phyloP scores from a whole-genome alignment of 805 yeast genomes.

The Myxozyma lipomycoides region DNA sequence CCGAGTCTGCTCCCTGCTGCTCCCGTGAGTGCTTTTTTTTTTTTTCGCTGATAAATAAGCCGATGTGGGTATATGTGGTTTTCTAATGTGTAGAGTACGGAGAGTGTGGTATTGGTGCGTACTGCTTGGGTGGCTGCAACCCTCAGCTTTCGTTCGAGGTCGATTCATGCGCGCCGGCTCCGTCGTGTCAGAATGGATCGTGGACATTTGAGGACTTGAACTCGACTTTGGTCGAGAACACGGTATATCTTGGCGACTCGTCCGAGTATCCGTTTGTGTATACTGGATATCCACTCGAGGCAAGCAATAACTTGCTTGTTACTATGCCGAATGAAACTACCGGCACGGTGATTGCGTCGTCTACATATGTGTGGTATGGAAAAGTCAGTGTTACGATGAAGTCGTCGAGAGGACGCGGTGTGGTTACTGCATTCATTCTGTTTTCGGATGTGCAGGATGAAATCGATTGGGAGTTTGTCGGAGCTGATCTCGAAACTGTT shows the following conservation, averaged over 20 bases:
- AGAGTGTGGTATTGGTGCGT: slow-evolving; percentile 68
- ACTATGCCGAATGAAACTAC: slow-evolving; percentile 74
- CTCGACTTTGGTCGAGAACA: slow-evolving; percentile 35
- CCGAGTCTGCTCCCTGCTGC: slow-evolving; percentile 80
- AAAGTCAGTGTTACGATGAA: slow-evolving; percentile 64
- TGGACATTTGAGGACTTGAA: slow-evolving; percentile 35
- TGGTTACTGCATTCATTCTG: slow-evolving; percentile 74
- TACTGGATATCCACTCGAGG: slow-evolving; percentile 48
- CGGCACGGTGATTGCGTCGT: slow-evolving; percentile 78
- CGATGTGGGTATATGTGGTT: background rate
- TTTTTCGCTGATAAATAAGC: background rate
- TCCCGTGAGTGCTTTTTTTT: slow-evolving; percentile 40
- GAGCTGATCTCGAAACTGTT: slow-evolving; percentile 59
- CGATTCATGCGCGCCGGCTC: slow-evolving; percentile 81
- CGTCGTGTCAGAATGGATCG: slow-evolving; percentile 53
- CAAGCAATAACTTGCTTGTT: slow-evolving; percentile 55
- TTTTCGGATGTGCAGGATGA: slow-evolving; percentile 87
- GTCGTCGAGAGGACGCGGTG: slow-evolving; percentile 75
- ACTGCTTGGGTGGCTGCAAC: slow-evolving; percentile 87
- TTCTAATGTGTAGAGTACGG: slow-evolving; percentile 49
- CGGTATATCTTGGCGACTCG: slow-evolving; percentile 66
- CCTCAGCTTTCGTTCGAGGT: slow-evolving; percentile 61
- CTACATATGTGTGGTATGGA: slow-evolving; percentile 85
- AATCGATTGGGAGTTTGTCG: slow-evolving; percentile 83
- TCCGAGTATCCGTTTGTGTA: slow-evolving; percentile 65